phyloP scores from a whole-genome alignment of 164 flowering plant genomes.

The Dillenia suffruticosa region DNA sequence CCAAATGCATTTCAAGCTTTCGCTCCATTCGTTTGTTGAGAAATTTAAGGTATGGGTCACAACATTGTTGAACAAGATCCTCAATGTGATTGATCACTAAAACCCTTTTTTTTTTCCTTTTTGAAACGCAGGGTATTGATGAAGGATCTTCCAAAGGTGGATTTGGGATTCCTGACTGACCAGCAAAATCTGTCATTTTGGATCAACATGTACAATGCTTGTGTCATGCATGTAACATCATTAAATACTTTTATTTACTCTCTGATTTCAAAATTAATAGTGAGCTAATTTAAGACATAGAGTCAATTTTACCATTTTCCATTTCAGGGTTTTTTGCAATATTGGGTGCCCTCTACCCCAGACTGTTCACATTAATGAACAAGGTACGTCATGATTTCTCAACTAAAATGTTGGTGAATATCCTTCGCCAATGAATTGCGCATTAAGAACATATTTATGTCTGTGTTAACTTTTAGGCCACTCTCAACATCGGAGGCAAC shows the following conservation, averaged over 20 bases:
- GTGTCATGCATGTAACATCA: constrained; percentile 79
- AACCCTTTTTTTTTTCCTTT: background rate
- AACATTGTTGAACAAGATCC: background rate
- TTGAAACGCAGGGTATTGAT: constrained; percentile 45
- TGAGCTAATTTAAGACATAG: constrained; percentile 1
- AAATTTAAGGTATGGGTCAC: constrained; percentile 55
- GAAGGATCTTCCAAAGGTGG: constrained; percentile 61
- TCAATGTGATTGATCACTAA: background rate
- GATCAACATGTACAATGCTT: constrained; percentile 99
- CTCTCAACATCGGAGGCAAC: constrained; percentile 77
- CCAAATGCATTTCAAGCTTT: constrained; percentile 59
- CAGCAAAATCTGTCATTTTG: constrained; percentile 91
- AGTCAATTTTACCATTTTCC: background rate
- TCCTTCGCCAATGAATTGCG: no score
- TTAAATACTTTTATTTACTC: constrained; percentile 4
- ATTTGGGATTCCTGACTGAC: constrained; percentile 48
- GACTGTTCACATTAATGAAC: constrained; percentile 56
- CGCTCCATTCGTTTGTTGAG: constrained; percentile 58
- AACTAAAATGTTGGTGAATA: no score
- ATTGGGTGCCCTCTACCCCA: constrained; percentile 68
- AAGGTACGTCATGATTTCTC: constrained; percentile 40
- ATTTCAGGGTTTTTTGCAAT: constrained; percentile 76
- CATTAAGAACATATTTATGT: no score
- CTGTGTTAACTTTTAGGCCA: constrained; percentile 41
- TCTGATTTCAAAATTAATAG: background rate